Percentiles rank a stretch among this genome's conserved stretches.
Evolutionary conservation across 768 basidiomycete genomes (phyloP).

Genomic region (Tephrocybe sp.): DNA sequence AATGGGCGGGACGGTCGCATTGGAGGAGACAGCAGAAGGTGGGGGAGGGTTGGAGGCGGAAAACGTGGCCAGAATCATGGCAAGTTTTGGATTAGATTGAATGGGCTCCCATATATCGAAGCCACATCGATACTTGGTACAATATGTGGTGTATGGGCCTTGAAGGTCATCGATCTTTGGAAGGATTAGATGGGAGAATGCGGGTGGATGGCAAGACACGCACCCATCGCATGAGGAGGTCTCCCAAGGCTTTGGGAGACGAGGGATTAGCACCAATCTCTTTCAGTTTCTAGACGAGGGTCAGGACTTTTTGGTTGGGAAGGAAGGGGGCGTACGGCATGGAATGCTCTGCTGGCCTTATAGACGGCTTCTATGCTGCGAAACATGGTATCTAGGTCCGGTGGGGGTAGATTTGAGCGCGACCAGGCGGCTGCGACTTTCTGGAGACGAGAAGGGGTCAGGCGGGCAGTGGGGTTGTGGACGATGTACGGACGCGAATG

Average conservation of each 20-base stretch:
- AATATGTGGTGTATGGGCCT: slow-evolving; percentile 82
- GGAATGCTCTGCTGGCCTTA: slow-evolving; percentile 83
- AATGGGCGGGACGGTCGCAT: slow-evolving; percentile 34
- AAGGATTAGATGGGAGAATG: slow-evolving; percentile 16
- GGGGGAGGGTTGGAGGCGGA: slow-evolving; percentile 66
- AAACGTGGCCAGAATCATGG: slow-evolving; percentile 65
- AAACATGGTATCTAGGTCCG: slow-evolving; percentile 92
- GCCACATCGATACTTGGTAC: slow-evolving; percentile 65
- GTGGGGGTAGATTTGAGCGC: slow-evolving; percentile 88
- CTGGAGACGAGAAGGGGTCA: slow-evolving; percentile 39
- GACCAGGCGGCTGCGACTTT: slow-evolving; percentile 99
- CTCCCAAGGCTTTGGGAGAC: slow-evolving; percentile 91
- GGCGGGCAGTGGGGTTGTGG: slow-evolving; percentile 2
- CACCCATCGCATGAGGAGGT: slow-evolving; percentile 97
- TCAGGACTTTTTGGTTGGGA: no score
- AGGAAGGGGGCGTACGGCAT: slow-evolving; percentile 49
- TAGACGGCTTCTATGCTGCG: slow-evolving; percentile 90
- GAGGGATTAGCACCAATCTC: slow-evolving; percentile 93
- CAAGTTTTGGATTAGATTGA: slow-evolving; percentile 70
- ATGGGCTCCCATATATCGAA: slow-evolving; percentile 88
- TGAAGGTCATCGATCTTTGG: slow-evolving; percentile 89
- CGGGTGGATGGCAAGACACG: slow-evolving; percentile 27
- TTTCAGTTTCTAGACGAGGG: slow-evolving; percentile 94
- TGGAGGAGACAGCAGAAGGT: slow-evolving; percentile 33
- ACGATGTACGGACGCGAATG: slow-evolving; percentile 69